These are phyloP conservation scores for Aspergillus niger DNA, from an alignment of 2,329 filamentous ascomycete species.

Conservation along the genomic window DNA sequence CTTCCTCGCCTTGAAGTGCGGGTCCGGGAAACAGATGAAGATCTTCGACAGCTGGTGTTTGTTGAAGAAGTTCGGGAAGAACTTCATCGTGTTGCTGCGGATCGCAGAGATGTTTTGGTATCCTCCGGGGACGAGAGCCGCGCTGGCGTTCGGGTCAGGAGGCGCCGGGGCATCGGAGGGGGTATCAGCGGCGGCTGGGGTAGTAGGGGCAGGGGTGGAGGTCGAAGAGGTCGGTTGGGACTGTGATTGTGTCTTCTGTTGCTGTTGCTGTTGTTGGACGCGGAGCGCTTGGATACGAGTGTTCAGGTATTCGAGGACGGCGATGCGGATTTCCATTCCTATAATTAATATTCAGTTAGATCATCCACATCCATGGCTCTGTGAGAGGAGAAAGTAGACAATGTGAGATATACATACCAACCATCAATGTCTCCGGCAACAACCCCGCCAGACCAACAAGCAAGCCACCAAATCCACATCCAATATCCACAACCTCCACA, in stretches of 20 bases:
- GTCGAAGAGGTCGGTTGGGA: conserved; percentile 8
- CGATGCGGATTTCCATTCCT: conserved; percentile 90
- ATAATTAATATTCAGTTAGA: conserved; percentile 1
- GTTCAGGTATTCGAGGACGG: conserved; percentile 88
- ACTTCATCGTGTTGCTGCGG: conserved; percentile 97
- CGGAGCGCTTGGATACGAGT: conserved; percentile 83
- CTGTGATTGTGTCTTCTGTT: conserved; percentile 11
- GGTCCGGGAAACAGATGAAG: conserved; percentile 97
- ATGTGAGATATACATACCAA: conserved; percentile 59
- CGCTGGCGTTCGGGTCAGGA: background rate
- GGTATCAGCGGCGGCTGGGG: conserved; percentile 6
- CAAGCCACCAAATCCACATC: conserved; percentile 92
- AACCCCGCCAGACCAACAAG: conserved; percentile 80
- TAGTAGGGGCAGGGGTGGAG: conserved; percentile 6
- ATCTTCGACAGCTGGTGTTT: conserved; percentile 81
- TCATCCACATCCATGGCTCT: no score
- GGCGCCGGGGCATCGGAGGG: conserved; percentile 2
- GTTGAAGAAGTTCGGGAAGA: conserved; percentile 94
- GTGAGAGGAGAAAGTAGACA: background rate
- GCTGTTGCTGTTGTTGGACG: conserved; percentile 37
- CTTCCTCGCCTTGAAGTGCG: conserved; percentile 96
- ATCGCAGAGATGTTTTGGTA: conserved; percentile 90
- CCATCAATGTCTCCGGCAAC: conserved; percentile 77
- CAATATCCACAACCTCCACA: conserved; percentile 93
- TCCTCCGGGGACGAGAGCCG: conserved; percentile 36